Conservation (phyloP, 2,329 filamentous ascomycete species). For the Juglanconis sp. region DNA sequence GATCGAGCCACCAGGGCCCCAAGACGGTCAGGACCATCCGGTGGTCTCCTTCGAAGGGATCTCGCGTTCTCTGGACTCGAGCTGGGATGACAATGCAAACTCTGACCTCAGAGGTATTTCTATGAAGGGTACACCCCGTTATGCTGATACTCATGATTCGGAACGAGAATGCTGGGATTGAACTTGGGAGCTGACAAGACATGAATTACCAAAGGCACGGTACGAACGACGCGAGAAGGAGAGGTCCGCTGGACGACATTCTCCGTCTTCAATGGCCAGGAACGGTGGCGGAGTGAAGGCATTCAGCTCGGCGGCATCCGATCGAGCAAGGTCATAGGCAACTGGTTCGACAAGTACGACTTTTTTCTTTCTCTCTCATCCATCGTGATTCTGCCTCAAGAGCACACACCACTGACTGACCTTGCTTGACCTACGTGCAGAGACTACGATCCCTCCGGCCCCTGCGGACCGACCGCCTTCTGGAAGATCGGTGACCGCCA, state of each 20-base stretch:
- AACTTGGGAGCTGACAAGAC: constrained; percentile 2
- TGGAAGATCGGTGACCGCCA: constrained; percentile 66
- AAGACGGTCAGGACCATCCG: constrained; percentile 56
- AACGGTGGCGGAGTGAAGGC: constrained; percentile 74
- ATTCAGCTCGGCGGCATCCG: constrained; percentile 68
- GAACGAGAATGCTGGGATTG: not conserved
- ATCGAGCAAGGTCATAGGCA: constrained; percentile 65
- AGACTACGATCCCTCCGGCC: constrained; percentile 65
- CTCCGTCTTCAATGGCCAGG: constrained; percentile 60
- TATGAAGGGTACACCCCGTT: constrained; percentile 14
- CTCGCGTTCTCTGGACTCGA: constrained; percentile 59
- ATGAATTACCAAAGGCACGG: constrained; percentile 45
- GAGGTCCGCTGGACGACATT: constrained; percentile 73
- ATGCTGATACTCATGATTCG: not conserved
- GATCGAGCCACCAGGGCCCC: constrained; percentile 56
- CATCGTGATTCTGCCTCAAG: not conserved
- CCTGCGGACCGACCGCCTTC: constrained; percentile 71
- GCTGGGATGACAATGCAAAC: constrained; percentile 67
- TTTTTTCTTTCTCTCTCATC: not conserved
- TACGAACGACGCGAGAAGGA: constrained; percentile 64
- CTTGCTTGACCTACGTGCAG: constrained; percentile 30
- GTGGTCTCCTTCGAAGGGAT: constrained; percentile 67
- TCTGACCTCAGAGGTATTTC: constrained; percentile 58
- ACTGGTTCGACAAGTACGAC: constrained; percentile 71
- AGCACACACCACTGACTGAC: not conserved